phyloP scores from a whole-genome alignment of 2,329 filamentous ascomycete genomes.

The Diaporthe australafricana region DNA sequence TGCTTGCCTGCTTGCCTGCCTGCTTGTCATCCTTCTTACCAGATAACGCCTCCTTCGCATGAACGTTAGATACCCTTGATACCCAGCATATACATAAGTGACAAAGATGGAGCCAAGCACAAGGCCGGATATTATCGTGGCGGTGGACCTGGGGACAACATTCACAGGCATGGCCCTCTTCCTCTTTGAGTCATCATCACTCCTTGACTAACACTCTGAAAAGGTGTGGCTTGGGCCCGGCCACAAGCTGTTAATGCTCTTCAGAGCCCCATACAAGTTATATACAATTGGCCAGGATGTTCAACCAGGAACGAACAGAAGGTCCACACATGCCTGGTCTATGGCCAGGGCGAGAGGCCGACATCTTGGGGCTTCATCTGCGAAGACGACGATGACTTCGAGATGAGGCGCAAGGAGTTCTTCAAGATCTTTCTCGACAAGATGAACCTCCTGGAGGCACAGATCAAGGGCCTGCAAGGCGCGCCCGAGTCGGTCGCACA shows the following conservation, averaged over 20 bases:
- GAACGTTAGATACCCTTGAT: slow-evolving; percentile 22
- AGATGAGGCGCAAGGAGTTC: slow-evolving; percentile 57
- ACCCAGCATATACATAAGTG: background rate
- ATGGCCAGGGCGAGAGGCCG: slow-evolving; percentile 53
- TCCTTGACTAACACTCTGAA: slow-evolving; percentile 32
- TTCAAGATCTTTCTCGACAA: slow-evolving; percentile 68
- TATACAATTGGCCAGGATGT: slow-evolving; percentile 66
- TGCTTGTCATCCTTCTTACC: background rate
- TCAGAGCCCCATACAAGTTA: slow-evolving; percentile 55
- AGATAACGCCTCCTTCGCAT: background rate
- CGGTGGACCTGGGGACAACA: slow-evolving; percentile 59
- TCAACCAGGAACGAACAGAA: slow-evolving; percentile 66
- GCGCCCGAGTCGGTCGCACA: slow-evolving; percentile 54
- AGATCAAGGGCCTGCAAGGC: slow-evolving; percentile 55
- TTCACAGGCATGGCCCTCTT: slow-evolving; percentile 52
- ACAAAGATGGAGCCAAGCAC: slow-evolving; percentile 16
- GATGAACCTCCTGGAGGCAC: slow-evolving; percentile 55
- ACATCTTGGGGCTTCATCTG: slow-evolving; percentile 67
- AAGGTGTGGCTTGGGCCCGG: slow-evolving; percentile 51
- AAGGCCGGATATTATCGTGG: slow-evolving; percentile 53
- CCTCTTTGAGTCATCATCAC: background rate
- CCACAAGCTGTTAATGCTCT: slow-evolving; percentile 46
- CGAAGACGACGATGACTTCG: slow-evolving; percentile 55
- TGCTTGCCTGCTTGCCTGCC: background rate
- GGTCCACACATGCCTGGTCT: slow-evolving; percentile 63